These are phyloP conservation scores for Diacronema lutheri DNA, from an alignment of 78 protist genomes.

Conservation along the genomic window DNA sequence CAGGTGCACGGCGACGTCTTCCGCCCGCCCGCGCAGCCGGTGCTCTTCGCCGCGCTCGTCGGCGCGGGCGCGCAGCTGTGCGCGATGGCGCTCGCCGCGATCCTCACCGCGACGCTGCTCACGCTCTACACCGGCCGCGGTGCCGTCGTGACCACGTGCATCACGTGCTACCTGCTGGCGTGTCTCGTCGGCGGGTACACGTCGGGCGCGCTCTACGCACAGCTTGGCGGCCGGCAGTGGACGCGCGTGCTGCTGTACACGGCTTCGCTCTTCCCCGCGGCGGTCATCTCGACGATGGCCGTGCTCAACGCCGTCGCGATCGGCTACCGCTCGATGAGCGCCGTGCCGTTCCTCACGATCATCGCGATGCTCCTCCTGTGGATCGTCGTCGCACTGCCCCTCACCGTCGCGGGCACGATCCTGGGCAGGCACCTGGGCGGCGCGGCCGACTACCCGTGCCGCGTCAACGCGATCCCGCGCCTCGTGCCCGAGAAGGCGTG, in stretches of 20 bases:
- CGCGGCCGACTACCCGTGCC: slow-evolving; percentile 28
- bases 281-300: neutral
- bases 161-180: slow-evolving; percentile 60
- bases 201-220: neutral
- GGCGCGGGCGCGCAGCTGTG: slow-evolving; percentile 76
- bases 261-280: slow-evolving; percentile 49
- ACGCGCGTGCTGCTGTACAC: slow-evolving; percentile 60
- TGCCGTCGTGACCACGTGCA: slow-evolving; percentile 31
- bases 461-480: slow-evolving; percentile 65
- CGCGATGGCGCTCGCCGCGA: slow-evolving; percentile 27
- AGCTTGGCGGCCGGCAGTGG: slow-evolving; percentile 59
- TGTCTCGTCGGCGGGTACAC: slow-evolving; percentile 27
- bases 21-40: slow-evolving; percentile 56
- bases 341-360: slow-evolving; percentile 45
- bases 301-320: slow-evolving; percentile 70
- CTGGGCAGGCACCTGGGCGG: slow-evolving; percentile 34
- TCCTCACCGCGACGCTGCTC: slow-evolving; percentile 47
- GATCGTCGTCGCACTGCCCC: slow-evolving; percentile 71
- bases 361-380: slow-evolving; percentile 52
- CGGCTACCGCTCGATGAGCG: slow-evolving; percentile 30
- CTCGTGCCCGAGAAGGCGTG: slow-evolving; percentile 63
- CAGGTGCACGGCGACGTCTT: slow-evolving; percentile 78
- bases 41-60: slow-evolving; percentile 54
- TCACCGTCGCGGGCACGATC: slow-evolving; percentile 75
- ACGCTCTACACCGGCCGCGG: slow-evolving; percentile 65